Evolutionary conservation across 1,284 basidiomycete genomes (phyloP), one percentile per base, ranked within the genome.

Genomic region (Irpex lacteus): DNA sequence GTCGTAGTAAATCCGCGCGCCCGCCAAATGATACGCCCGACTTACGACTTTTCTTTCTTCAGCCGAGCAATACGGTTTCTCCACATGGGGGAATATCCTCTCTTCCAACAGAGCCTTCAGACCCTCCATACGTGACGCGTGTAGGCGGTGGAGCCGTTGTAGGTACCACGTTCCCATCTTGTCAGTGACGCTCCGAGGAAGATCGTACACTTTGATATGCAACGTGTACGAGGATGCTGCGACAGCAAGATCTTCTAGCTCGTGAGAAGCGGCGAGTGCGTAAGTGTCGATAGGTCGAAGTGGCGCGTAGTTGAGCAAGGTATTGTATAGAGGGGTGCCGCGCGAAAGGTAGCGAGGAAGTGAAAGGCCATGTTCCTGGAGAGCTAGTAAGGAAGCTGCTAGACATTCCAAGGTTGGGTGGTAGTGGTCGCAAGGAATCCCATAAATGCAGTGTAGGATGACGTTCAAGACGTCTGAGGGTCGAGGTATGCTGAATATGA

Each of bases 81-180:
- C 54, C 11, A 56, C 54, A 18, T 56, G 54, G 7, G 54, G 54
- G 26, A 34, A 56, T 1, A 56, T 7, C n/a, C 26, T 56, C 26
- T 9, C 26, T 8, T 56, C 54, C 13, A 81, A 69, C 7, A 79
- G 67, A 0, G 76, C 73, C 65, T 77, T 78, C 18, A 78, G 71
- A 18, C 75, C 75, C 34, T 77, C 77, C 5, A 75, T 71, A 3
- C 78, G 73, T 5, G 76, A 76, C 13, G 78, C 70, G 60, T 79
- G 78, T 4, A 80, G 68, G 70, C 77, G 78, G 68, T 78, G 75
- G 2, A 80, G 70, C 13, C 76, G 71, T 63, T 77, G 78, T 49
- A 81, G 69, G 67, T 75, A 75, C 7, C 70, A 34, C 1, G 77
- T 70, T 3, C 77, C 77, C 68, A 80, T 78, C 8, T 69, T 69